phyloP scores from a whole-genome alignment of 177 flowering plant genomes.

The Telopea speciosissima region DNA sequence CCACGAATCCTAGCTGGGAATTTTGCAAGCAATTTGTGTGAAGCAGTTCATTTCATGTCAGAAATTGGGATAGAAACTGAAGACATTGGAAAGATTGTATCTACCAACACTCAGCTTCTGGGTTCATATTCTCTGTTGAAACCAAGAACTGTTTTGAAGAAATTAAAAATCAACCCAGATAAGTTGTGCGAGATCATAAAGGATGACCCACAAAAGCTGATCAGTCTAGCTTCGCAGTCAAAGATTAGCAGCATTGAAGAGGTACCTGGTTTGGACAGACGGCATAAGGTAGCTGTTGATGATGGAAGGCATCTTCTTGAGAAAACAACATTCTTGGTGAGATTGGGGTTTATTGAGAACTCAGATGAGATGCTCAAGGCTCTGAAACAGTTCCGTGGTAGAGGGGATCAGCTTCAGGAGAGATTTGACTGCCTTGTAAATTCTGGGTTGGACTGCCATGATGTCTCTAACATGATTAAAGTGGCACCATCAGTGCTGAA shows the following conservation, averaged over 20 bases:
- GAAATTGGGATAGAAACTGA: conserved; percentile 35
- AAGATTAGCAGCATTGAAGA: conserved; percentile 12
- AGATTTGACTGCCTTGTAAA: conserved; percentile 44
- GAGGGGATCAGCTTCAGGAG: conserved; percentile 50
- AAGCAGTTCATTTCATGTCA: conserved; percentile 26
- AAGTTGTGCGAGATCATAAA: conserved; percentile 31
- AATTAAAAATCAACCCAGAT: conserved; percentile 23
- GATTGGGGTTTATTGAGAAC: conserved; percentile 39
- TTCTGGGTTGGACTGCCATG: conserved; percentile 48
- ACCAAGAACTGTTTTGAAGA: conserved; percentile 31
- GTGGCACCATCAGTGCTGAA: conserved; percentile 48
- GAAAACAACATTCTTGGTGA: conserved; percentile 33
- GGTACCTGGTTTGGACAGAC: background rate
- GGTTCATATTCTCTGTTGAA: conserved; percentile 27
- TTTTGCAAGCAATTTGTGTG: conserved; percentile 25
- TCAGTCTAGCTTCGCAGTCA: conserved; percentile 24
- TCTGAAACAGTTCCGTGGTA: conserved; percentile 42
- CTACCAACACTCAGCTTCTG: conserved; percentile 22
- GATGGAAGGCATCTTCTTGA: conserved; percentile 23
- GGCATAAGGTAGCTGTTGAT: conserved; percentile 1
- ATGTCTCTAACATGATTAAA: conserved; percentile 38
- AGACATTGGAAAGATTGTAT: conserved; percentile 31
- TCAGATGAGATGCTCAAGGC: conserved; percentile 46
- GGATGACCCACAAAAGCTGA: conserved; percentile 33
- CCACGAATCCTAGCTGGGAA: conserved; percentile 33